Conservation (phyloP, 306 rosid genomes). For the Spatholobus suberectus region DNA sequence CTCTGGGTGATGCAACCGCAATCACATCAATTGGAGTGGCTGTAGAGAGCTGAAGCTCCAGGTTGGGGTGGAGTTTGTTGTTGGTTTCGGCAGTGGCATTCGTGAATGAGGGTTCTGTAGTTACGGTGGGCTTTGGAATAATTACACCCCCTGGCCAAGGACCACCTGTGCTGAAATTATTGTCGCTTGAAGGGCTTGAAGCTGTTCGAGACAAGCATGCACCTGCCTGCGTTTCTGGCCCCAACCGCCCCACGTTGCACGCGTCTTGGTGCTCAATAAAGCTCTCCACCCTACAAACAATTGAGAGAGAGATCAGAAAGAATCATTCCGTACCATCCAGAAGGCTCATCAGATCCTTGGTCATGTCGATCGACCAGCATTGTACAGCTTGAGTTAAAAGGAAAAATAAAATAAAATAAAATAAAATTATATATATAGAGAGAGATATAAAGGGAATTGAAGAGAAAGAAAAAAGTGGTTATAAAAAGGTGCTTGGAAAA, state of each 20-base stretch:
- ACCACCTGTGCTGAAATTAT: constrained; percentile 63
- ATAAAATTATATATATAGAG: too few species aligned
- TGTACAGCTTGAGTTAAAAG: too few species aligned
- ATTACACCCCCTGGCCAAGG: constrained; percentile 55
- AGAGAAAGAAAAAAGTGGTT: constrained; percentile 33
- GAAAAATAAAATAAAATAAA: too few species aligned
- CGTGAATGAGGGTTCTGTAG: constrained; percentile 46
- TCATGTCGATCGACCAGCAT: too few species aligned
- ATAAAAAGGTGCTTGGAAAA: constrained; percentile 45
- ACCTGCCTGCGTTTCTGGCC: constrained; percentile 48
- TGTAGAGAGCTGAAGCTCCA: constrained; percentile 11
- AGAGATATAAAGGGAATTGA: too few species aligned
- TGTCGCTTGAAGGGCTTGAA: constrained; percentile 89
- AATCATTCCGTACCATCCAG: not conserved
- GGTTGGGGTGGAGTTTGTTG: not conserved
- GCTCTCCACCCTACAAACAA: constrained; percentile 82
- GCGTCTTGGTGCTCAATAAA: constrained; percentile 99
- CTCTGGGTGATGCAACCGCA: constrained; percentile 32
- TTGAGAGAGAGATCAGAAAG: constrained; percentile 1
- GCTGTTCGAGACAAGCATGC: constrained; percentile 89
- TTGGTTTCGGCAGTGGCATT: constrained; percentile 44
- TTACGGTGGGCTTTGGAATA: constrained; percentile 26
- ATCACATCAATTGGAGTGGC: constrained; percentile 22
- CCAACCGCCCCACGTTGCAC: constrained; percentile 74
- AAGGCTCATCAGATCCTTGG: not conserved